phyloP scores from a whole-genome alignment of 441 rosid genomes.

The Heliophila coronopifolia region DNA sequence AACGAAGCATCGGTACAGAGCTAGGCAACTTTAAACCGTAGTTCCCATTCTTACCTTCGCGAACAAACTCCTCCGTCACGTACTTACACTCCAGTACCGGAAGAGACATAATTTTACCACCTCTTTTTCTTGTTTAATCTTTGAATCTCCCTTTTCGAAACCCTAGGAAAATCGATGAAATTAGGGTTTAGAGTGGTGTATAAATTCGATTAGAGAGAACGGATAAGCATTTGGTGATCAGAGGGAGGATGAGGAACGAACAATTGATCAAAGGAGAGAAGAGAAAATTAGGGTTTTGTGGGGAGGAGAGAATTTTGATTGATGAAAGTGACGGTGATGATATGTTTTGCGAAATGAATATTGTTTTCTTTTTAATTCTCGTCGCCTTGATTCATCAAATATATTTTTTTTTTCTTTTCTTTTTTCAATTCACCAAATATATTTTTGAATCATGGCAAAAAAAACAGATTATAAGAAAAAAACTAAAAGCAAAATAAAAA shows the following conservation, averaged over 20 bases:
- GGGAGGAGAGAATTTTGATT: conserved; percentile 12
- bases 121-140: not conserved
- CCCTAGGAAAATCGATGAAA: conserved; percentile 21
- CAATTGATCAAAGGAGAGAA: conserved; percentile 1
- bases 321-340: conserved; percentile 11
- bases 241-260: conserved; percentile 1
- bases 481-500: no score
- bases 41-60: conserved; percentile 76
- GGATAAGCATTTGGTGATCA: conserved; percentile 8
- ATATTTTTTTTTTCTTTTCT: no score
- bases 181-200: conserved; percentile 24
- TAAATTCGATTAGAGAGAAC: conserved; percentile 10
- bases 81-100: conserved; percentile 57
- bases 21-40: conserved; percentile 43
- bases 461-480: no score
- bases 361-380: conserved; percentile 13
- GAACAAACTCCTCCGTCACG: conserved; percentile 66
- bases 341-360: not conserved
- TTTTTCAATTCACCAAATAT: no score
- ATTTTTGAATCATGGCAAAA: no score
- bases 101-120: conserved; percentile 38
- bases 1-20: conserved; percentile 77
- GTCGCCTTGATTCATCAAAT: no score
- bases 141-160: conserved; percentile 3
- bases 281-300: conserved; percentile 25